Conservation (phyloP, 768 basidiomycete species). For the Trametes maxima region DNA sequence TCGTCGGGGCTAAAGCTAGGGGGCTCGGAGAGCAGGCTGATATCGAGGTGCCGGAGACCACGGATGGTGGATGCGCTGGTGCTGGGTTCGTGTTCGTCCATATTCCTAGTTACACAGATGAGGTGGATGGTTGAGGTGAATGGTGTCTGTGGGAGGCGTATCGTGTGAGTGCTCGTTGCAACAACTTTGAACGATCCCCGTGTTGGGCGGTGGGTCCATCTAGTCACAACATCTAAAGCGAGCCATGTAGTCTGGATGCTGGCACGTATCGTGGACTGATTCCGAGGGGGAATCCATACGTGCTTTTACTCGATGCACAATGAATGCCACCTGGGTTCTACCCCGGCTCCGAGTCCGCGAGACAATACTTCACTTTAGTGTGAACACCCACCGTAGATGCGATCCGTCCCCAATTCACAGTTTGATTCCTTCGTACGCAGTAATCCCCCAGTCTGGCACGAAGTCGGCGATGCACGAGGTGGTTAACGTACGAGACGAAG, state of each 20-base stretch:
- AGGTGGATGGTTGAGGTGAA: neutral
- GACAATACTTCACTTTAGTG: no score
- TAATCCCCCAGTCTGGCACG: neutral
- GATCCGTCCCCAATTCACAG: neutral
- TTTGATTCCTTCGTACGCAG: no score
- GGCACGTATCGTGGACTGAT: no score
- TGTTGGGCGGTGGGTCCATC: no score
- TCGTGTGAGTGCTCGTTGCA: neutral
- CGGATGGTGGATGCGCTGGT: constrained; percentile 32
- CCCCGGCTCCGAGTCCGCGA: no score
- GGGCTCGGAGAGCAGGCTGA: constrained; percentile 13
- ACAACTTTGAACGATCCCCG: no score
- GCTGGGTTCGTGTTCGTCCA: constrained; percentile 22
- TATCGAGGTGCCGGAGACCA: constrained; percentile 23
- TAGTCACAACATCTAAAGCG: no score
- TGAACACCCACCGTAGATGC: neutral
- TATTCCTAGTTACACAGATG: neutral
- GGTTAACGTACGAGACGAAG: constrained; percentile 4
- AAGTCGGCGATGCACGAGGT: neutral
- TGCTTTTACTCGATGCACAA: no score
- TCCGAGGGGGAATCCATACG: no score
- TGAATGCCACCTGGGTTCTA: no score
- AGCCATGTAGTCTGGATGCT: no score
- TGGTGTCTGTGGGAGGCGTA: neutral
- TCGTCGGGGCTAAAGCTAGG: neutral